Percentiles rank a stretch among this genome's conserved stretches.
Evolutionary conservation across 352 stramenopile genomes (phyloP).

Genomic region (Elongisporangium undulatum): DNA sequence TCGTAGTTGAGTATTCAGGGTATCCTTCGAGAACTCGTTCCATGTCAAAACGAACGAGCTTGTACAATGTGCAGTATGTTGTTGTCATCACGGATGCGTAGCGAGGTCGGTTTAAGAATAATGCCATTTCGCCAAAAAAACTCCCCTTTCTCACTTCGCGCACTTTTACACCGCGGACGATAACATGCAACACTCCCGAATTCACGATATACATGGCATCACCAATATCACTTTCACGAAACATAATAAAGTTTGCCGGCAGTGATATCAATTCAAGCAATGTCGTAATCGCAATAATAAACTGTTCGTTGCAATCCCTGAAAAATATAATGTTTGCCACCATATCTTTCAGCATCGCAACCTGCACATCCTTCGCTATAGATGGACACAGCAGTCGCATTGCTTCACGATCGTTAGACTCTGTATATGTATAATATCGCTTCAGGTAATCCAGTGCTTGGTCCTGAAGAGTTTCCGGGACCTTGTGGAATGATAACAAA

Average conservation of each 20-base stretch:
- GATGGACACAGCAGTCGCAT: slow-evolving; percentile 57
- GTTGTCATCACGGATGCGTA: slow-evolving; percentile 48
- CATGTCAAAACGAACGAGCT: slow-evolving; percentile 45
- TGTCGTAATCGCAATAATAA: slow-evolving; percentile 60
- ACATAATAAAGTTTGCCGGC: slow-evolving; percentile 44
- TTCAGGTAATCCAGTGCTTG: slow-evolving; percentile 57
- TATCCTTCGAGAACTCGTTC: slow-evolving; percentile 56
- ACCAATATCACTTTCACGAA: slow-evolving; percentile 37
- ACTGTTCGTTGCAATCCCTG: slow-evolving; percentile 48
- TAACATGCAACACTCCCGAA: slow-evolving; percentile 54
- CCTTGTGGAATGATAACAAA: slow-evolving; percentile 56
- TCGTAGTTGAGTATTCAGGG: slow-evolving; percentile 30
- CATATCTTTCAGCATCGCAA: slow-evolving; percentile 54
- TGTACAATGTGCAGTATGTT: slow-evolving; percentile 65
- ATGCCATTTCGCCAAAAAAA: slow-evolving; percentile 62
- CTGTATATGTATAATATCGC: slow-evolving; percentile 52
- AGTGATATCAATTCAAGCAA: slow-evolving; percentile 61
- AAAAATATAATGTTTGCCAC: slow-evolving; percentile 59
- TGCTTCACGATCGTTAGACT: slow-evolving; percentile 62
- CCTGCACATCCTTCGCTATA: slow-evolving; percentile 61
- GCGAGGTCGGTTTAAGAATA: slow-evolving; percentile 49
- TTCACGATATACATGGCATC: slow-evolving; percentile 75
- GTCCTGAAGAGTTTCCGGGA: slow-evolving; percentile 39
- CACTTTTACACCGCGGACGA: slow-evolving; percentile 54
- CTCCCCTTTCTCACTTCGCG: slow-evolving; percentile 49